Percentiles rank a stretch among this genome's conserved stretches.
Evolutionary conservation across 495 filamentous ascomycete species (phyloP).

Genomic region (Corynascus novoguineensis): DNA sequence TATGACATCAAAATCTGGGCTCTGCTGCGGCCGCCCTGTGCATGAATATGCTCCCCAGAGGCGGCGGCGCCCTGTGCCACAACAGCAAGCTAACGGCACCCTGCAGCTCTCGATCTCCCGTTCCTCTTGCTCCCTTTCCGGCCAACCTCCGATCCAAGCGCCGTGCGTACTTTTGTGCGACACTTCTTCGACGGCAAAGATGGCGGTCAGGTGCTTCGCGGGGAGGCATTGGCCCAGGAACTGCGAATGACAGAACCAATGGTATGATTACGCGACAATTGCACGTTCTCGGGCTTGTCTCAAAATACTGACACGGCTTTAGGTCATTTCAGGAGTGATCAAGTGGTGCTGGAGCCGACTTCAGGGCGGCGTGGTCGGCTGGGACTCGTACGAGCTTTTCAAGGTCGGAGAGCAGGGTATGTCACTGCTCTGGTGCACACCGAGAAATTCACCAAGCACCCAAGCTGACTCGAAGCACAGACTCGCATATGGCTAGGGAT

Average conservation of each 20-base stretch:
- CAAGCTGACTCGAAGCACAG: slow-evolving; percentile 39
- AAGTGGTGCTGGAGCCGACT: slow-evolving; percentile 99
- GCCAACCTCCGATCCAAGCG: slow-evolving; percentile 84
- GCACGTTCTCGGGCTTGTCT: background rate
- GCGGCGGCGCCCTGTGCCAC: slow-evolving; percentile 18
- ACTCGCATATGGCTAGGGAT: slow-evolving; percentile 86
- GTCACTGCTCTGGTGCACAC: background rate
- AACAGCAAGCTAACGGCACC: slow-evolving; percentile 31
- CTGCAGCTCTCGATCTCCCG: slow-evolving; percentile 74
- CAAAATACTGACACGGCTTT: slow-evolving; percentile 18
- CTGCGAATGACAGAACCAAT: slow-evolving; percentile 89
- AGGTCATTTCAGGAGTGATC: slow-evolving; percentile 89
- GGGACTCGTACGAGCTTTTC: slow-evolving; percentile 96
- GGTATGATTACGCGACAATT: slow-evolving; percentile 47
- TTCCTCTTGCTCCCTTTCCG: slow-evolving; percentile 96
- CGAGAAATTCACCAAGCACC: background rate
- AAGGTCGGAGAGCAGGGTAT: slow-evolving; percentile 89
- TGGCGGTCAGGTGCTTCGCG: slow-evolving; percentile 48
- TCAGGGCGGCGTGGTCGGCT: slow-evolving; percentile 85
- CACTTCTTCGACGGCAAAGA: slow-evolving; percentile 77
- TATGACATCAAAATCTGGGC: slow-evolving; percentile 47
- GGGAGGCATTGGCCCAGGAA: slow-evolving; percentile 73
- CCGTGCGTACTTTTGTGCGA: slow-evolving; percentile 84
- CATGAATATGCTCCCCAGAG: slow-evolving; percentile 1
- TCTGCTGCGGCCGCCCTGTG: slow-evolving; percentile 18